Conservation (phyloP, 768 basidiomycete species). For the Leucosporidium yakuticum region DNA sequence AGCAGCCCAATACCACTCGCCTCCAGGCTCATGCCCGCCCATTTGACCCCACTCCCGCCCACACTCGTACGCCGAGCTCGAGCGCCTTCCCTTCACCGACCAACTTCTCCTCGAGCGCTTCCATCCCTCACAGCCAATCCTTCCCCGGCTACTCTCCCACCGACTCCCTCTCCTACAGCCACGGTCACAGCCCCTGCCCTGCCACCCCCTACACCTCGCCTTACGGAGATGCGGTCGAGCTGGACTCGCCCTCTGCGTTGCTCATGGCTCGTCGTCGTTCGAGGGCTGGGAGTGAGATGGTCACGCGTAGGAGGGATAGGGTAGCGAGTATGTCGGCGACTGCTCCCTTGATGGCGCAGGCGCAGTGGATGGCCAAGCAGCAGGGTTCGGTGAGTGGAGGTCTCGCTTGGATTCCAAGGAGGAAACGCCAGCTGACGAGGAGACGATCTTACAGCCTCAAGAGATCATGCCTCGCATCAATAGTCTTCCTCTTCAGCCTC, state of each 20-base stretch:
- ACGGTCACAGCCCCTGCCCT: background rate
- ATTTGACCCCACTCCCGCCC: background rate
- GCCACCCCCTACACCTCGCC: background rate
- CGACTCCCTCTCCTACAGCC: background rate
- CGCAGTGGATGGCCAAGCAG: conserved; percentile 7
- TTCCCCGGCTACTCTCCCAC: background rate
- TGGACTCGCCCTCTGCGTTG: background rate
- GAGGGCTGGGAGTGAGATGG: background rate
- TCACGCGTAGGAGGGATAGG: background rate
- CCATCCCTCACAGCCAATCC: background rate
- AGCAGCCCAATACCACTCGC: no score
- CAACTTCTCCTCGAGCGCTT: background rate
- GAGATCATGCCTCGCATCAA: background rate
- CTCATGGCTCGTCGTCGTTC: background rate
- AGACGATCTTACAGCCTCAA: background rate
- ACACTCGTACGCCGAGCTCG: background rate
- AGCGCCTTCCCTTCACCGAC: background rate
- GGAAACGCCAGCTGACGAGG: background rate
- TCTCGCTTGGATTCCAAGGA: background rate
- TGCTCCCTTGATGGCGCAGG: conserved; percentile 5
- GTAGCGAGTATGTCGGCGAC: background rate
- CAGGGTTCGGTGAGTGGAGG: no score
- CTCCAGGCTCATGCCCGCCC: no score
- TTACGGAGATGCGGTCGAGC: background rate
- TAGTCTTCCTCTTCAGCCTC: background rate